Conservation (phyloP, 164 flowering plant genomes). For the Nymphaea thermarum region DNA sequence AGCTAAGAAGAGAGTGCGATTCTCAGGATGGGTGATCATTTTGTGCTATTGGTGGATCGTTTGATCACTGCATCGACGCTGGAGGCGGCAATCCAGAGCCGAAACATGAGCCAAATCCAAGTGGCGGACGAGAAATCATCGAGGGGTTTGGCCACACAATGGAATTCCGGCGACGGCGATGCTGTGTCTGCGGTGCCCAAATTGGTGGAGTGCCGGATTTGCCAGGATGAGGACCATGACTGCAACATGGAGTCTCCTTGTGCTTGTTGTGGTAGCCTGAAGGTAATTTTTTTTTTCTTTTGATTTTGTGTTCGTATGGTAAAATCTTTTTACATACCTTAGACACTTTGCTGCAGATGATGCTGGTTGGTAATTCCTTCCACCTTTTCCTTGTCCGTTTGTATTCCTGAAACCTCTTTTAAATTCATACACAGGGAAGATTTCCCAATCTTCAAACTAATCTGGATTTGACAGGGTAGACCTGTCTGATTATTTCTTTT, state of each 20-base stretch:
- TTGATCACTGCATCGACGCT: constrained; percentile 51
- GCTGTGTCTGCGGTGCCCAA: constrained; percentile 3
- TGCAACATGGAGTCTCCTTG: constrained; percentile 79
- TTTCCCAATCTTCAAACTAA: neutral
- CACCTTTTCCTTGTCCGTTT: neutral
- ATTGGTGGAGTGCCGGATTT: constrained; percentile 69
- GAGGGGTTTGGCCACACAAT: neutral
- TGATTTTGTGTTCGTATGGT: neutral
- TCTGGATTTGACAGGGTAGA: neutral
- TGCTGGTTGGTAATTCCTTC: neutral
- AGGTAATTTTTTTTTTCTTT: constrained; percentile 30
- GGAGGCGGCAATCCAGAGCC: constrained; percentile 44
- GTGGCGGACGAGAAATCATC: constrained; percentile 1
- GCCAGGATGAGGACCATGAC: constrained; percentile 81
- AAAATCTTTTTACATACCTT: neutral
- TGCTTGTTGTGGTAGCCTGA: constrained; percentile 82
- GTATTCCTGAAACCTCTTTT: neutral
- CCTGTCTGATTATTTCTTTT: neutral
- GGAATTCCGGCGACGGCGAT: neutral
- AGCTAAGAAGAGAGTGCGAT: neutral
- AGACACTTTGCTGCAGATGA: neutral
- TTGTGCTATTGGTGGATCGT: constrained; percentile 56
- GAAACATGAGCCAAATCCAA: constrained; percentile 12
- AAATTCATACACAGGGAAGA: neutral
- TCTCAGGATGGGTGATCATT: constrained; percentile 79